Conservation (phyloP, 2,329 filamentous ascomycete species). For the Fusarium albidum region DNA sequence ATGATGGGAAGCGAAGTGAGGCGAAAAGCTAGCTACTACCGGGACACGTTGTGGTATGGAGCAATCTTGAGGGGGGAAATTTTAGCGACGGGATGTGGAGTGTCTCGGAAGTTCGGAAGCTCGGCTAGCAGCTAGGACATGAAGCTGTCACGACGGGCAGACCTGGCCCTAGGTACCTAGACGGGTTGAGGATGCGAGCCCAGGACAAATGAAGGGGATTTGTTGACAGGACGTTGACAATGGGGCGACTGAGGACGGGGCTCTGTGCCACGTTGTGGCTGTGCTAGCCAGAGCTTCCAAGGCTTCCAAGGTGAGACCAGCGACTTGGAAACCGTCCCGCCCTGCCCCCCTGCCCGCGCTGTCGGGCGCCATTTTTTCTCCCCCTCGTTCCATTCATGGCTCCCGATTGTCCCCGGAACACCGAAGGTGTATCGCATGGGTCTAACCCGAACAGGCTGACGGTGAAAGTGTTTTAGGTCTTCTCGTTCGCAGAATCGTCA, state of each 20-base stretch:
- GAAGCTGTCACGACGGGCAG: constrained; percentile 28
- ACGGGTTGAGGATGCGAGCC: constrained; percentile 21
- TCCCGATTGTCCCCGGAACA: constrained; percentile 19
- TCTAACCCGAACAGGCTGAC: constrained; percentile 28
- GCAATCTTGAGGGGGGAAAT: neutral
- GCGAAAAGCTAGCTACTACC: too few species aligned
- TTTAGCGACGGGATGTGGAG: neutral
- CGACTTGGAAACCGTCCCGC: neutral
- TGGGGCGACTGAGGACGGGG: constrained; percentile 19
- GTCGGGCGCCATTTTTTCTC: constrained; percentile 5
- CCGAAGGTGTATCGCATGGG: constrained; percentile 34
- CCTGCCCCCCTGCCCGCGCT: constrained; percentile 2
- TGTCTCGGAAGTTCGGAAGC: constrained; percentile 20
- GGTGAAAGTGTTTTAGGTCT: constrained; percentile 28
- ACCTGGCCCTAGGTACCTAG: constrained; percentile 17
- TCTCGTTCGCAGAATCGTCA: constrained; percentile 19
- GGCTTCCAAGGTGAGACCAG: too few species aligned
- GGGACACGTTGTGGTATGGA: too few species aligned
- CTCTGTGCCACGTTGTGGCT: constrained; percentile 30
- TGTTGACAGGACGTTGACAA: constrained; percentile 31
- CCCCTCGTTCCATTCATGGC: constrained; percentile 3
- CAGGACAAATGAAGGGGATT: constrained; percentile 19
- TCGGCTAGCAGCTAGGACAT: constrained; percentile 22
- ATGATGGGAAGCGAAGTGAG: constrained; percentile 45
- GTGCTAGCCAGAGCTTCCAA: constrained; percentile 17